phyloP scores from a whole-genome alignment of 345 rosid genomes.

The Pistacia vera region DNA sequence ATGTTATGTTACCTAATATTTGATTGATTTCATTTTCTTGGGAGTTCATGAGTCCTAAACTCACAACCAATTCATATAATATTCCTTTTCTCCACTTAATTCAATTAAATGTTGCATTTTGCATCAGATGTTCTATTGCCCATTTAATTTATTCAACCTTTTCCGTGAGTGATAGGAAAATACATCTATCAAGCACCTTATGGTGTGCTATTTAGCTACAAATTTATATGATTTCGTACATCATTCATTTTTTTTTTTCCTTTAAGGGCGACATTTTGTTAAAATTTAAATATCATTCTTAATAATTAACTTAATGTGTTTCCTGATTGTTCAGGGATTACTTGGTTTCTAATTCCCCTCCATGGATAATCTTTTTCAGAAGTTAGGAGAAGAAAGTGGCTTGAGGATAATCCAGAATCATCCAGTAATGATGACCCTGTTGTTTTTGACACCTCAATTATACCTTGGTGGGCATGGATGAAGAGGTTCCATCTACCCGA shows the following conservation, averaged over 20 bases:
- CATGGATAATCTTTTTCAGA: conserved; percentile 44
- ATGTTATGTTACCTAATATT: background rate
- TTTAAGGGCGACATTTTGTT: background rate
- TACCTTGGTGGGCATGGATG: conserved; percentile 99
- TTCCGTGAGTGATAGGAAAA: too few species aligned
- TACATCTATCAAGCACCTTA: too few species aligned
- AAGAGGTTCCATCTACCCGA: conserved; percentile 92
- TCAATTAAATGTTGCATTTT: too few species aligned
- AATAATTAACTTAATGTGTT: background rate
- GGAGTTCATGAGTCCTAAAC: background rate
- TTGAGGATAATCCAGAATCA: conserved; percentile 75
- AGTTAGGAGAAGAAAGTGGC: conserved; percentile 94
- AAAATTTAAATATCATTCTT: background rate
- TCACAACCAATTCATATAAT: too few species aligned
- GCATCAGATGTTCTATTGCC: background rate
- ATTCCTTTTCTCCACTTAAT: too few species aligned
- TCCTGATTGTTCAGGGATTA: background rate
- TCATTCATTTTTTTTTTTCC: background rate
- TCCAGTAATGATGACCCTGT: conserved; percentile 77
- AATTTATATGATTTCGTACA: background rate
- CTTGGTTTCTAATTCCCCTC: conserved; percentile 1
- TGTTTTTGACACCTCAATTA: conserved; percentile 77
- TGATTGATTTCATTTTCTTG: background rate
- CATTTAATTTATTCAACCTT: background rate
- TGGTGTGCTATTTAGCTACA: background rate